Conservation (phyloP, 805 yeast genomes). For the Lipomyces yamanashiensis region DNA sequence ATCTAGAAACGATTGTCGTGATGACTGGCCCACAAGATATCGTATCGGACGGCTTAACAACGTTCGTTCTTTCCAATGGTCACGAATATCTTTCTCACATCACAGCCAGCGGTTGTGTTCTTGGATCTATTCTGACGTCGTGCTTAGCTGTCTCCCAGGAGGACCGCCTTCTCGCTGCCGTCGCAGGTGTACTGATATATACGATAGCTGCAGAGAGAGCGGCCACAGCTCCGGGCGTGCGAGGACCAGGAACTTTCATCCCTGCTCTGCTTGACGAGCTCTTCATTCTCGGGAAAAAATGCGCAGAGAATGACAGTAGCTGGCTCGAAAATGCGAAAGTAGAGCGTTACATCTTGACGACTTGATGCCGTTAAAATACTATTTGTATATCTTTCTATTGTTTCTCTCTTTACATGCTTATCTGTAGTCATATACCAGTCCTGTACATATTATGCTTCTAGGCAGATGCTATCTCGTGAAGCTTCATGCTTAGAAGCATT, state of each 20-base stretch:
- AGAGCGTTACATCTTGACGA: constrained; percentile 12
- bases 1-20: constrained; percentile 59
- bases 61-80: constrained; percentile 58
- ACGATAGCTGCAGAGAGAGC: constrained; percentile 67
- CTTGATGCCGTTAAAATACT: not conserved
- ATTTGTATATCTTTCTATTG: not conserved
- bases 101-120: constrained; percentile 84
- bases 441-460: not conserved
- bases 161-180: constrained; percentile 50
- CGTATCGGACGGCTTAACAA: constrained; percentile 52
- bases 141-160: constrained; percentile 53
- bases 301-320: constrained; percentile 11
- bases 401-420: not conserved
- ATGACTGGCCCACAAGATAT: constrained; percentile 68
- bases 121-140: constrained; percentile 73
- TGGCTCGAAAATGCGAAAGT: constrained; percentile 31
- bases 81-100: constrained; percentile 64
- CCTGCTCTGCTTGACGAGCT: constrained; percentile 54
- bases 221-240: constrained; percentile 43
- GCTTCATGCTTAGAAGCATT: too few relatives aligned
- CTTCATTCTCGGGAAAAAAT: constrained; percentile 21
- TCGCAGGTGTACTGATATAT: constrained; percentile 60
- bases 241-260: constrained; percentile 63
- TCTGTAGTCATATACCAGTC: not conserved
- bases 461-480: too few relatives aligned